Evolutionary conservation across 1,284 basidiomycete species (phyloP), one percentile per base, ranked within the genome.

Genomic region (Papiliotrema fonsecae): DNA sequence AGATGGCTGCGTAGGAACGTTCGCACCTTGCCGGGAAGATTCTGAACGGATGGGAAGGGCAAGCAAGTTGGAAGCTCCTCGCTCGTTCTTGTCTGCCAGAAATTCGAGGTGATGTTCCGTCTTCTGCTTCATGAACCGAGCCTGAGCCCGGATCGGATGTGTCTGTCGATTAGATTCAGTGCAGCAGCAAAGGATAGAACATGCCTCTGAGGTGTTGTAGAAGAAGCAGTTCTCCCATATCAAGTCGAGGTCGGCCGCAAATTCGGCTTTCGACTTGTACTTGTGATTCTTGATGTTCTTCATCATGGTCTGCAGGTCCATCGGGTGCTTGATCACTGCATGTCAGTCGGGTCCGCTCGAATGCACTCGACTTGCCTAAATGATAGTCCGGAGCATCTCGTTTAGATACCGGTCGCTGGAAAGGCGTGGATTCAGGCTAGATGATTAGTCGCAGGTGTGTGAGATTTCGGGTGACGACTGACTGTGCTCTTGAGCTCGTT

Each of bases 221-320:
- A 81, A 82, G 59, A 87, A 81, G 70, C 94, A 97, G 64, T 98
- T 98, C 47, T 85, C 83, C 94, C 94, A 98, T 60, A 99, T 97
- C 54, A 96, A 81, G 60, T 94, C 88, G 38, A 99, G 77, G 73
- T 99, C 96, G 54, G 87, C 84, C 55, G 86, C 85, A 72, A 99
- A 98, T 64, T 94, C 87, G 53, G 82, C 80, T 76, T 98, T 97
- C 47, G 83, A 88, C 76, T 93, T 94, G 81, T 97, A 97, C 45
- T 82, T 79, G 67, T 87, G 88, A 43, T 79, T 76, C 76, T 94
- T 97, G 67, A 96, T 85, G 75, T 94, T 94, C 77, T 84, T 88
- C 50, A 86, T 78, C 82, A 98, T 89, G 0, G 91, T 88, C 54
- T 85, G 84, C 41, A 97, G 78, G 76, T 98, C 94, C 94, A 97